A percentile compares a stretch with the other conserved stretches of the same genome.
These are phyloP conservation scores for Cystoderma amianthinum DNA, from an alignment of 768 basidiomycete genomes.

Conservation along the genomic window DNA sequence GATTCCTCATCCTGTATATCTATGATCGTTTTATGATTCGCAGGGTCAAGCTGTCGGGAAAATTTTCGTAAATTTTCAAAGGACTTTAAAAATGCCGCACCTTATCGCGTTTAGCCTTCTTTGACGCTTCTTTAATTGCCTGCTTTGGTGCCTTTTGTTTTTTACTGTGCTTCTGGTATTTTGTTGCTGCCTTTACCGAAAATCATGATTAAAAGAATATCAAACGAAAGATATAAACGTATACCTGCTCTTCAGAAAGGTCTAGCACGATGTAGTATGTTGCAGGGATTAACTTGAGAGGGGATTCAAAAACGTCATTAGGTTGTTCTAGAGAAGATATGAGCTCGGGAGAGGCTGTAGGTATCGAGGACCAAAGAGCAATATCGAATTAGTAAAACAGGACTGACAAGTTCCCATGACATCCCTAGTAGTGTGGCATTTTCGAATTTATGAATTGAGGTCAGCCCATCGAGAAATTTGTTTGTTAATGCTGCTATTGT, in stretches of 20 bases:
- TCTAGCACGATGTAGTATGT: conserved; percentile 79
- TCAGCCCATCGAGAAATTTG: too few species aligned
- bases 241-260: conserved; percentile 62
- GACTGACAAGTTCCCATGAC: too few species aligned
- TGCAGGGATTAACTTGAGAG: conserved; percentile 82
- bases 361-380: too few species aligned
- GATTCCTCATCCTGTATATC: conserved; percentile 67
- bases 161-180: conserved; percentile 85
- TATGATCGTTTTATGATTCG: conserved; percentile 69
- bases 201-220: background rate
- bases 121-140: conserved; percentile 80
- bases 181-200: conserved; percentile 40
- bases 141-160: conserved; percentile 80
- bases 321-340: conserved; percentile 70
- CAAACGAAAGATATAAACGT: conserved; percentile 7
- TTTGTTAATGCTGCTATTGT: too few species aligned
- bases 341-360: conserved; percentile 41
- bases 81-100: conserved; percentile 27
- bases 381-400: too few species aligned
- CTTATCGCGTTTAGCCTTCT: conserved; percentile 85
- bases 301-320: conserved; percentile 79
- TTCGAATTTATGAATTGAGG: too few species aligned
- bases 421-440: too few species aligned
- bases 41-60: conserved; percentile 83
- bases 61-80: conserved; percentile 1